Evolutionary conservation across 805 yeast species (phyloP), one percentile per base, ranked within the genome.

Genomic region (Candida maesae): DNA sequence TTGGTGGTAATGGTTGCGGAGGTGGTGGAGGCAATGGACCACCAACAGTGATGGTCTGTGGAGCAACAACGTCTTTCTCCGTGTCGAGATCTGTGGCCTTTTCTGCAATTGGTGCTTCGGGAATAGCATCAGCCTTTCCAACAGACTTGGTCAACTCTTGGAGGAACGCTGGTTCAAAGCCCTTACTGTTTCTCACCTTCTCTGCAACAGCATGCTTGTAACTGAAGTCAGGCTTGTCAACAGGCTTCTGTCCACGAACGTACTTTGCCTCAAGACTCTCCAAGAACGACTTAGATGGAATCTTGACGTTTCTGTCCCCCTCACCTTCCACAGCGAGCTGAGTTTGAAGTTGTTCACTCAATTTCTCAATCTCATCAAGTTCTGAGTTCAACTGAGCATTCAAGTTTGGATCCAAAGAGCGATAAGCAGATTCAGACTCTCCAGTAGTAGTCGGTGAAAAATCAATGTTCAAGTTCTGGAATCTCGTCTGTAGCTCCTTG

Each of bases 381-480:
- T 73, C 71, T 16, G 60, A 53, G 45, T 68, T 68, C 39, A 76
- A 58, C 19, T 67, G 65, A 2, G 54, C 56, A 47, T 65, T 67
- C 42, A 70, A 50, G 44, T 56, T 64, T 40, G 70, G 73, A 35
- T 58, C 61, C 41, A 63, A 46, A 17, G 58, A 56, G 9, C 49
- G 55, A 37, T 63, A 56, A 14, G 35, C 39, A 26, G 36, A 21
- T 13, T 26, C 19, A 16, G 18, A n/a, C 8, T 36, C 51, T 13
- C 48, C 41, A 7, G 52, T 52, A n/a, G 46, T 48, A 14, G 45
- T 33, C 5, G 54, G 45, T 6, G 49, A 38, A 39, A 79, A 78
- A 46, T 76, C 78, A 38, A 79, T 75, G 42, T 81, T 77, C 53
- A 82, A 74, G 50, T 79, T 84, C 43, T 78, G 73, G 53, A 84